Base-by-base conservation (phyloP, 169 alveolate genomes). In the Theileria sp. region DNA sequence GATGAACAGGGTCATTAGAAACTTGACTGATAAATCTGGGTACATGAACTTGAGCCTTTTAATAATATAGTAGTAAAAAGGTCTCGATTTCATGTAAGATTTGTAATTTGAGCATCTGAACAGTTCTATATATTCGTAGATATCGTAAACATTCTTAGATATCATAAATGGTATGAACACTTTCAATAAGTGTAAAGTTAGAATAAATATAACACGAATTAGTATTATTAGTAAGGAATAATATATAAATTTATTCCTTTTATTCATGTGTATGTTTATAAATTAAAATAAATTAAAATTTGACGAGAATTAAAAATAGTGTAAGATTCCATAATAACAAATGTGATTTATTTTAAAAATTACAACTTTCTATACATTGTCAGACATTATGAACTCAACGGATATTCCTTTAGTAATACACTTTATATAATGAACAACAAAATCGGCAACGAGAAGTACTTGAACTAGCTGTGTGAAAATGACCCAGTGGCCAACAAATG, bases 401-500 rank as follows among this genome's bases (percentile, higher is more conserved):
- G 96, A 92, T 9, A 93, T 93, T 49, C 96, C 96, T 81, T 89
- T 86, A 32, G 93, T 92, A 67, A 90, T 87, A 84, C 98, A 95
- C 76, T 94, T 85, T 50, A 94, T 80, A 76, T 95, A 95, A 84
- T 93, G 97, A 78, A 89, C 93, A 34, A 93, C 87, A 75, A 95
- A 95, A 66, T 95, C 98, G 0, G 96, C 98, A 92, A 95, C 95
- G 17, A 95, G 89, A 26, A 92, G 81, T 30, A 95, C 85, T 84
- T 95, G 98, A 50, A 94, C 80, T 61, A 94, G 62, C 83, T 94
- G 97, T 86, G 95, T 92, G 68, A 92, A 81, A 26, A 88, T 87
- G 64, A 87, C 97, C 97, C 97, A 94, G 81, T 86, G 81, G 21
- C 97, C 97, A 30, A 93, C 97, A 76, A 89, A 95, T 26, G 94